These are phyloP conservation scores for Pleurotus djamor DNA, from an alignment of 768 basidiomycete genomes.

Conservation along the genomic window DNA sequence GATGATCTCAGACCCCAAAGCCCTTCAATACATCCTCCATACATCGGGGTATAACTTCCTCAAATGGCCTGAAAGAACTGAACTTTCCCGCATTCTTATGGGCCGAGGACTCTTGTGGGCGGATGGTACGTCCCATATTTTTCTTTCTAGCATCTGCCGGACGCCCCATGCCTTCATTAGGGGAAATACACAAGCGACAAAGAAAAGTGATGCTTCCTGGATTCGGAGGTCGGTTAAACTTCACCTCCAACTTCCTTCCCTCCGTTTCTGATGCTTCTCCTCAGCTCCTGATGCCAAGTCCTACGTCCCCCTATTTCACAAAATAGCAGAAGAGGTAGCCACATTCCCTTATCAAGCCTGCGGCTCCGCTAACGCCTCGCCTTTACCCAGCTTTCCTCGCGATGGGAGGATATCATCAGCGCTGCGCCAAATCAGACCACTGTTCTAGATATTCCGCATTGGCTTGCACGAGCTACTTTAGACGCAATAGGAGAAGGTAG, in stretches of 20 bases:
- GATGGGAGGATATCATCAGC: constrained; percentile 51
- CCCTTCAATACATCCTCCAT: constrained; percentile 56
- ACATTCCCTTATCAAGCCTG: constrained; percentile 16
- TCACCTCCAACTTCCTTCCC: background rate
- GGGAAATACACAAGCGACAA: constrained; percentile 51
- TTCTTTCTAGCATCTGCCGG: background rate
- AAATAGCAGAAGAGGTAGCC: constrained; percentile 38
- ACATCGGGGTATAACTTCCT: constrained; percentile 53
- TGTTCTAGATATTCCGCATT: constrained; percentile 46
- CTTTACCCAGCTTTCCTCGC: constrained; percentile 37
- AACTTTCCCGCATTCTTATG: constrained; percentile 46
- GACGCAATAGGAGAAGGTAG: constrained; percentile 51
- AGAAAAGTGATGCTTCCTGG: constrained; percentile 53
- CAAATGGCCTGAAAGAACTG: constrained; percentile 48
- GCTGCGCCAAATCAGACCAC: constrained; percentile 35
- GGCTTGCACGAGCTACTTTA: constrained; percentile 48
- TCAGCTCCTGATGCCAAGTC: constrained; percentile 41
- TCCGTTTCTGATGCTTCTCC: background rate
- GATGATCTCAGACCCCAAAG: constrained; percentile 54
- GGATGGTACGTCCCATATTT: constrained; percentile 32
- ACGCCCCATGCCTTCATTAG: constrained; percentile 11
- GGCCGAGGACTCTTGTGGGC: constrained; percentile 55
- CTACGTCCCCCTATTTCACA: constrained; percentile 46
- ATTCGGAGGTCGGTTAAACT: constrained; percentile 33
- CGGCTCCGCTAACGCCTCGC: constrained; percentile 10